phyloP scores from a whole-genome alignment of 2,329 filamentous ascomycete species.

The Cryphonectria parasitica region DNA sequence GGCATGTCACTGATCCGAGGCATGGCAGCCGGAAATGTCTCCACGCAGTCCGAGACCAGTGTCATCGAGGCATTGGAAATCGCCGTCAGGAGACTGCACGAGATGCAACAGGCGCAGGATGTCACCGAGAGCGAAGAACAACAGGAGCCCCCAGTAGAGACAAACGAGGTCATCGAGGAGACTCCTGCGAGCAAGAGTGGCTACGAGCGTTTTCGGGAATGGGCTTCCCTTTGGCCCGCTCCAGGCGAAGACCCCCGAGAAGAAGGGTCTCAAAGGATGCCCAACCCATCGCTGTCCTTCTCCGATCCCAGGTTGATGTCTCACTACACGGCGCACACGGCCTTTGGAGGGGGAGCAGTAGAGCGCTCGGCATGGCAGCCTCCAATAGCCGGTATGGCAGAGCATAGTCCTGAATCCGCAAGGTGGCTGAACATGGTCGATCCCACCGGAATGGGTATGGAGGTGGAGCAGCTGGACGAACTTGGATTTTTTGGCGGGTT shows the following conservation, averaged over 20 bases:
- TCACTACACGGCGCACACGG: background rate
- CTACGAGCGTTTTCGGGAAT: slow-evolving; percentile 28
- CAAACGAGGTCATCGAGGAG: background rate
- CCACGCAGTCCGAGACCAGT: slow-evolving; percentile 28
- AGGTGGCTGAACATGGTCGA: slow-evolving; percentile 28
- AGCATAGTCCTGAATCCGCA: slow-evolving; percentile 25
- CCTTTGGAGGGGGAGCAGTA: background rate
- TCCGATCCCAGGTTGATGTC: background rate
- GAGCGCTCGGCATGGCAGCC: background rate
- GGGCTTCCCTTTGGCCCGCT: slow-evolving; percentile 26
- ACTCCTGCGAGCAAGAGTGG: slow-evolving; percentile 23
- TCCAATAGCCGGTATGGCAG: slow-evolving; percentile 1
- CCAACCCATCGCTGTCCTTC: background rate
- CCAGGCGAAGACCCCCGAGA: background rate
- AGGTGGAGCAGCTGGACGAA: slow-evolving; percentile 23
- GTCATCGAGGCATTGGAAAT: slow-evolving; percentile 29
- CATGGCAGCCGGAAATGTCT: slow-evolving; percentile 29
- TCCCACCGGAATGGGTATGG: slow-evolving; percentile 10
- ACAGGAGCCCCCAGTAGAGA: background rate
- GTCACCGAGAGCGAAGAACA: background rate
- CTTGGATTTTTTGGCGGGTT: slow-evolving; percentile 27
- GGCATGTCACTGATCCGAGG: slow-evolving; percentile 28
- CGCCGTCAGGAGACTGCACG: slow-evolving; percentile 27
- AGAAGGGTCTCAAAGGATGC: background rate
- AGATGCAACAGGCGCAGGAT: slow-evolving; percentile 23